Evolutionary conservation across 2,329 filamentous ascomycete species (phyloP), one percentile per base, ranked within the genome.

Genomic region (Macrophomina phaseolina): DNA sequence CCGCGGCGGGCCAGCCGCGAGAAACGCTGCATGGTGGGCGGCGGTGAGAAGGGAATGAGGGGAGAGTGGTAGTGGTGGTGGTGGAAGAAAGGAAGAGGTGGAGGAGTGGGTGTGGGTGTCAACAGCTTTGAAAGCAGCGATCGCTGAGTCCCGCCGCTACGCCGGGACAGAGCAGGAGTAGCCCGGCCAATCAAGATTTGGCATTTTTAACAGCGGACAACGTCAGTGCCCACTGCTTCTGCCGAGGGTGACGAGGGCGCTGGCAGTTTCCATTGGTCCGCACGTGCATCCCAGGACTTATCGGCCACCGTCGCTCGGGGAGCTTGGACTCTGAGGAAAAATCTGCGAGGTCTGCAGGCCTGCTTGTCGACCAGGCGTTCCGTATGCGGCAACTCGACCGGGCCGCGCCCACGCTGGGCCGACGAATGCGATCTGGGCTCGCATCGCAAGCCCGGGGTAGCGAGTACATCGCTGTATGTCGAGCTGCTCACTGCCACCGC

Each of bases 11-110:
- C 89, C 82, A 80, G 83, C 84, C 90, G 89, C 84, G 89, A 86
- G 78, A 89, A 87, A 76, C 87, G 89, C 83, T 91, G 84, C 89
- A 91, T 91, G 78, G 75, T 88, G 81, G 77, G 70, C 72, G 70
- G 71, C 67, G 65, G 64, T 73, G 72, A 75, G 72, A 72, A 72
- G 75, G 75, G 74, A 73, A 76, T 77, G 74, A 69, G 77, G 74
- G 74, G 62, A 56, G 67, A 51, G 18, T 42, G 71, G 67, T 71
- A 51, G 18, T 42, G 72, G 67, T 71, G 71, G 70, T 66, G 71
- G 74, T 71, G 74, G 73, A 74, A 71, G 32, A 52, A 51, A 53
- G 63, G 51, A 38, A 65, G 45, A 58, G 53, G 51, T 48, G 63
- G 52, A 65, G 52, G 46, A 65, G 63, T 51, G 63, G 63, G 63